Evolutionary conservation across 2,329 filamentous ascomycete genomes (phyloP).

Genomic region (Fusarium agapanthi): DNA sequence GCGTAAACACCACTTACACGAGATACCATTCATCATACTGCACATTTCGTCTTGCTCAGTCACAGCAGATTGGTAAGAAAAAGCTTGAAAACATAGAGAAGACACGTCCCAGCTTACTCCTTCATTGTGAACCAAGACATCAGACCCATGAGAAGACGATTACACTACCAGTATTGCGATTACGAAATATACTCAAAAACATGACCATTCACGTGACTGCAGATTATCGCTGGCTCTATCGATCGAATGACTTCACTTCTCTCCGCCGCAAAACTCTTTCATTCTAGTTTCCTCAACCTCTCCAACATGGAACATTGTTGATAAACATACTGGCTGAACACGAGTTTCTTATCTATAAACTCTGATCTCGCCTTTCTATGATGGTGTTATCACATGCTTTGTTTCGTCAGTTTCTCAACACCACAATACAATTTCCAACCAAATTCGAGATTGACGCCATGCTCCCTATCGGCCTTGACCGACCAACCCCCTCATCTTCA

Average conservation of each 20-base stretch:
- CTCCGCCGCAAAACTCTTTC: constrained; percentile 10
- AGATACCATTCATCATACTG: too few species aligned
- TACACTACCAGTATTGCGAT: not conserved
- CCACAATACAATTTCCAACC: not conserved
- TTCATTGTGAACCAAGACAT: not conserved
- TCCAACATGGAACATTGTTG: not conserved
- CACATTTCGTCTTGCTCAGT: not conserved
- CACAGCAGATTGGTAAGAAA: not conserved
- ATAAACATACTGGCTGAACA: not conserved
- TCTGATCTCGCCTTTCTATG: not conserved
- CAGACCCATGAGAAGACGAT: not conserved
- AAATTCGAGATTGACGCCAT: not conserved
- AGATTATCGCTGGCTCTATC: not conserved
- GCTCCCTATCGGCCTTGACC: not conserved
- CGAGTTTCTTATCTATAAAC: not conserved
- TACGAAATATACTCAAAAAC: not conserved
- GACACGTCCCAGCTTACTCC: too few species aligned
- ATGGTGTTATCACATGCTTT: not conserved
- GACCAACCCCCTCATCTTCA: not conserved
- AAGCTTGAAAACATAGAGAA: not conserved
- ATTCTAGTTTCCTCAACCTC: not conserved
- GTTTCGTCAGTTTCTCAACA: constrained; percentile 7
- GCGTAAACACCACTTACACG: not conserved
- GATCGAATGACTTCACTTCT: constrained; percentile 25
- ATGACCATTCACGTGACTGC: constrained; percentile 13